phyloP scores from a whole-genome alignment of 495 filamentous ascomycete species.

The Parmelia sp. region DNA sequence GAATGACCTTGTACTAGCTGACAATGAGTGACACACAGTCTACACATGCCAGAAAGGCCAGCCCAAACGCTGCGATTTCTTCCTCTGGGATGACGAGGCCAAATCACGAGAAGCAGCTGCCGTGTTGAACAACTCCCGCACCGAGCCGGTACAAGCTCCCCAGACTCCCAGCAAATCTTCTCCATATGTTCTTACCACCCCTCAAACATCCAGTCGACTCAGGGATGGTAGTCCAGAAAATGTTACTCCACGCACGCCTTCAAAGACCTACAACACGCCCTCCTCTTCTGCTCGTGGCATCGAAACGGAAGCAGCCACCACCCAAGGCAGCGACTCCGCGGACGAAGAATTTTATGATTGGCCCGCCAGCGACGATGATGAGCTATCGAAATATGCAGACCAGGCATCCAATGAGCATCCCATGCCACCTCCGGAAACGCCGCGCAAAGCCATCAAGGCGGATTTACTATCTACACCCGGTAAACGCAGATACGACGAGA shows the following conservation, averaged over 20 bases:
- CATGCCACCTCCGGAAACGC: conserved; percentile 37
- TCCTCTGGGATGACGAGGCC: conserved; percentile 63
- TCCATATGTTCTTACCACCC: conserved; percentile 20
- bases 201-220: conserved; percentile 17
- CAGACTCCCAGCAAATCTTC: conserved; percentile 21
- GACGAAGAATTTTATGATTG: conserved; percentile 41
- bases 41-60: conserved; percentile 57
- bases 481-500: conserved; percentile 46
- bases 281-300: conserved; percentile 21
- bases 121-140: conserved; percentile 46
- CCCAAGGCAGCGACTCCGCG: conserved; percentile 34
- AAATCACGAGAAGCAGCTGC: conserved; percentile 46
- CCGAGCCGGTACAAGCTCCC: conserved; percentile 32
- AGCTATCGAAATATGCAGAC: conserved; percentile 23
- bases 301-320: conserved; percentile 19
- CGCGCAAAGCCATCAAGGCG: conserved; percentile 43
- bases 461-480: conserved; percentile 43
- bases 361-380: conserved; percentile 39
- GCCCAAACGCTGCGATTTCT: conserved; percentile 57
- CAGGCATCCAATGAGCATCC: conserved; percentile 17
- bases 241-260: conserved; percentile 28
- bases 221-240: conserved; percentile 11
- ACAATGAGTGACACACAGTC: conserved; percentile 35
- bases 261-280: conserved; percentile 23
- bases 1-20: conserved; percentile 9